These are phyloP conservation scores for Linaria vulgaris DNA, from an alignment of 257 asterid genomes.

Conservation along the genomic window DNA sequence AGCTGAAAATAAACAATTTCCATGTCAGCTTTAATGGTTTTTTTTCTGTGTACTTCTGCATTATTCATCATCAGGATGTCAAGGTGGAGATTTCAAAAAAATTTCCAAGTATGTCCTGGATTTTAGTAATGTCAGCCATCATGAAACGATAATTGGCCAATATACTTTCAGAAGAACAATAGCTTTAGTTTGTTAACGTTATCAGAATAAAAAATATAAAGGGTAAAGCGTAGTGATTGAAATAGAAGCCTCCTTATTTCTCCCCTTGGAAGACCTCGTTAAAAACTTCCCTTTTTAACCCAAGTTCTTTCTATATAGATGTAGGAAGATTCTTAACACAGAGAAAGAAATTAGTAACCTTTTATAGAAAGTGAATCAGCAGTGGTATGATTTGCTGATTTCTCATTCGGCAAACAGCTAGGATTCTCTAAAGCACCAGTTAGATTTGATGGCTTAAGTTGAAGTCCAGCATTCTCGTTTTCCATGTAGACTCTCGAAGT, in stretches of 20 bases:
- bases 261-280: too few species aligned
- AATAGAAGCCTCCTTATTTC: too few species aligned
- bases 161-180: neutral
- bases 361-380: slow-evolving; percentile 72
- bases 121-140: too few species aligned
- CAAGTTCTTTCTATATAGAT: too few species aligned
- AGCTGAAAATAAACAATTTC: slow-evolving; percentile 50
- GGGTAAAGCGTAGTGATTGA: neutral
- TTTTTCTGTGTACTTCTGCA: neutral
- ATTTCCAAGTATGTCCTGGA: too few species aligned
- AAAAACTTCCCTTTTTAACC: too few species aligned
- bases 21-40: slow-evolving; percentile 18
- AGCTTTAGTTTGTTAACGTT: neutral
- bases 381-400: slow-evolving; percentile 52
- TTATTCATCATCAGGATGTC: slow-evolving; percentile 15
- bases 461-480: slow-evolving; percentile 50
- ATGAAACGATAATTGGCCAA: neutral
- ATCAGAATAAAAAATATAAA: neutral
- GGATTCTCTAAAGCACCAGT: slow-evolving; percentile 45
- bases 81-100: neutral
- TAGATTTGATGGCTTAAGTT: slow-evolving; percentile 52
- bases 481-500: slow-evolving; percentile 33
- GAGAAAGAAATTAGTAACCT: slow-evolving; percentile 42
- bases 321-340: too few species aligned
- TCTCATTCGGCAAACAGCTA: slow-evolving; percentile 63